phyloP scores from a whole-genome alignment of 345 rosid species.

The Leavenworthia alabamica region DNA sequence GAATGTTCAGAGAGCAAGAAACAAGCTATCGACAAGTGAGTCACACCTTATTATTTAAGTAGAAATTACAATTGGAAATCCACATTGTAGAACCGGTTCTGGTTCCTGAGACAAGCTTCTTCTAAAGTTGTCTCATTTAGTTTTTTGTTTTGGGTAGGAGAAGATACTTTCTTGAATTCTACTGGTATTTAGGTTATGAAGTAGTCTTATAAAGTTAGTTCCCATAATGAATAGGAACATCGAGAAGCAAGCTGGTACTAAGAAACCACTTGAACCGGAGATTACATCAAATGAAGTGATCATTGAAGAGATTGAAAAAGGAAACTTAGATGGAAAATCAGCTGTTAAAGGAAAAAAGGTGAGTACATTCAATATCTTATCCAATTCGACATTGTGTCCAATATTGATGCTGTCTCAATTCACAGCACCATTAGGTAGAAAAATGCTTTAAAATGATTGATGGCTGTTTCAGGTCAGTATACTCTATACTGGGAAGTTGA shows the following conservation, averaged over 20 bases:
- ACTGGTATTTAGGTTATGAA: neutral
- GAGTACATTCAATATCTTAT: neutral
- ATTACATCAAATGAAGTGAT: conserved; percentile 34
- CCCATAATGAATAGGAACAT: conserved; percentile 21
- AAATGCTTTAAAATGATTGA: neutral
- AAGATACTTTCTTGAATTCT: neutral
- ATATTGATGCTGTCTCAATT: neutral
- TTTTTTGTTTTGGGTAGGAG: neutral
- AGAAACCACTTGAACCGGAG: conserved; percentile 12
- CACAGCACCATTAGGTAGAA: neutral
- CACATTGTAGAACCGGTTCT: neutral
- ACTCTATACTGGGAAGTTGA: conserved; percentile 41
- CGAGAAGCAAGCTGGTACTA: conserved; percentile 10
- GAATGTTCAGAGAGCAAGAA: conserved; percentile 3
- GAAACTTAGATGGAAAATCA: conserved; percentile 36
- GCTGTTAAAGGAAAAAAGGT: conserved; percentile 53
- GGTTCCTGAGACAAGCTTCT: conserved; percentile 2
- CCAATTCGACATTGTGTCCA: neutral
- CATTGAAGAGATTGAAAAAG: conserved; percentile 42
- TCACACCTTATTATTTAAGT: neutral
- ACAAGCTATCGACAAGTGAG: conserved; percentile 17
- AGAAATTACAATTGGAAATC: neutral
- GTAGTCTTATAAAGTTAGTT: neutral
- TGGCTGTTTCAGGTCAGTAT: conserved; percentile 40
- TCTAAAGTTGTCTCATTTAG: neutral